Conservation (phyloP, 2,329 filamentous ascomycete genomes). For the Penicillium sp. region DNA sequence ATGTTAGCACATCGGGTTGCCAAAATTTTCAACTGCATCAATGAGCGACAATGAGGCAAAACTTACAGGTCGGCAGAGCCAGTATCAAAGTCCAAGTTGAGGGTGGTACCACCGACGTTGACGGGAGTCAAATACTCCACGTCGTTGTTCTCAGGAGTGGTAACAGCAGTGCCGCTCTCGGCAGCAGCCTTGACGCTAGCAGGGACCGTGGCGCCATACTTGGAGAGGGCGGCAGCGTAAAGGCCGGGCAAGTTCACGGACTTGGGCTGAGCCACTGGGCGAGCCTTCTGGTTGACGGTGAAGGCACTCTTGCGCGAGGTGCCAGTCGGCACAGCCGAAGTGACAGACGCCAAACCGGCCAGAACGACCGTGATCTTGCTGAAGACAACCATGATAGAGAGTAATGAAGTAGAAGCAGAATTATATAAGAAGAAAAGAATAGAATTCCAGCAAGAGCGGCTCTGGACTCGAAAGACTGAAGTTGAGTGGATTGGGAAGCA, state of each 20-base stretch:
- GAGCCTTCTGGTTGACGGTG: slow-evolving; percentile 37
- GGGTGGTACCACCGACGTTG: slow-evolving; percentile 63
- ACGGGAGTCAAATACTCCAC: slow-evolving; percentile 65
- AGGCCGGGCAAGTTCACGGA: slow-evolving; percentile 35
- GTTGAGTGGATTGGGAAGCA: slow-evolving; percentile 11
- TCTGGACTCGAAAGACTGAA: slow-evolving; percentile 15
- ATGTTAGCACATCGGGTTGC: neutral
- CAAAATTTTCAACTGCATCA: neutral
- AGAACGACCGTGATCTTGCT: slow-evolving; percentile 35
- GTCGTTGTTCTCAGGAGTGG: slow-evolving; percentile 56
- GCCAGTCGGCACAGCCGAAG: slow-evolving; percentile 35
- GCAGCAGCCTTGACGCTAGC: slow-evolving; percentile 37
- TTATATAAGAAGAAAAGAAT: slow-evolving; percentile 11
- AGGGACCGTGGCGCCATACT: slow-evolving; percentile 39
- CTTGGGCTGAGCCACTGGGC: slow-evolving; percentile 24
- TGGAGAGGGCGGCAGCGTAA: slow-evolving; percentile 35
- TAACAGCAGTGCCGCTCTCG: slow-evolving; percentile 39
- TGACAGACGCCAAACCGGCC: slow-evolving; percentile 34
- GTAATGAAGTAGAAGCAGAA: slow-evolving; percentile 10
- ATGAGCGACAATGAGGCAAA: neutral
- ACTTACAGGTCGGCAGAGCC: slow-evolving; percentile 68
- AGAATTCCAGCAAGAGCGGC: slow-evolving; percentile 23
- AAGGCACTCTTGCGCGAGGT: slow-evolving; percentile 35
- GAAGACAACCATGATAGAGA: slow-evolving; percentile 40
- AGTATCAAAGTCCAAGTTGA: slow-evolving; percentile 73